A percentile compares a stretch with the other conserved stretches of the same genome.
These are phyloP conservation scores for Colletotrichum eremochloae DNA, from an alignment of 2,329 filamentous ascomycete genomes.

Conservation along the genomic window DNA sequence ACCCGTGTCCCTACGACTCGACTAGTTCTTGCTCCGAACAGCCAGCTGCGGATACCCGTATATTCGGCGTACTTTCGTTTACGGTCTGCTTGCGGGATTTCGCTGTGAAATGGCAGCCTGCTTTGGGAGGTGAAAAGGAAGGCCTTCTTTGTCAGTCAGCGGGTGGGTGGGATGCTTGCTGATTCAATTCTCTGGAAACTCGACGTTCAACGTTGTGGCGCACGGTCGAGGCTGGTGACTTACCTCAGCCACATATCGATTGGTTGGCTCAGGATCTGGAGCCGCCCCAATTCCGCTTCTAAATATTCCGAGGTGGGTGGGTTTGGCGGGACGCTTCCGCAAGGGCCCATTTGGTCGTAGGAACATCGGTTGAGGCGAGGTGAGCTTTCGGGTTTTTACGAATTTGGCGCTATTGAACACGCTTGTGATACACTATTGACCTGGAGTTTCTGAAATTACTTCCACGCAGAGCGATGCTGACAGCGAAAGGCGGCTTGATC, in stretches of 20 bases:
- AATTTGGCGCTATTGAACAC: neutral
- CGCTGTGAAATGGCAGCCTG: neutral
- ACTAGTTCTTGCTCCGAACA: neutral
- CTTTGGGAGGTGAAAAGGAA: neutral
- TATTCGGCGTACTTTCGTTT: neutral
- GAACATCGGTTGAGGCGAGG: neutral
- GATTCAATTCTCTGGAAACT: conserved; percentile 24
- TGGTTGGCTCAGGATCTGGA: conserved; percentile 7
- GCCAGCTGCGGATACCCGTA: neutral
- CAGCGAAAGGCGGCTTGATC: neutral
- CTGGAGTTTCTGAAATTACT: neutral
- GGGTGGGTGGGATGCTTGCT: conserved; percentile 22
- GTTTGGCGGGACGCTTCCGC: neutral
- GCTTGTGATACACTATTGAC: too few relatives aligned
- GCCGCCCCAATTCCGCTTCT: conserved; percentile 8
- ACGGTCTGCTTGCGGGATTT: neutral
- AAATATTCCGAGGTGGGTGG: conserved; percentile 5
- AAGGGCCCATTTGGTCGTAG: neutral
- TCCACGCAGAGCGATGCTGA: neutral
- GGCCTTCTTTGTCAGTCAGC: neutral
- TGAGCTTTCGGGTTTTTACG: neutral
- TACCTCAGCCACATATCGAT: conserved; percentile 15
- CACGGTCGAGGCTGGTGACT: conserved; percentile 18
- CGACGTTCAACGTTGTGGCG: conserved; percentile 31
- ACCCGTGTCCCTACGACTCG: conserved; percentile 1